phyloP scores from a whole-genome alignment of 1,284 basidiomycete species.

The Paramarasmius palmivorus region DNA sequence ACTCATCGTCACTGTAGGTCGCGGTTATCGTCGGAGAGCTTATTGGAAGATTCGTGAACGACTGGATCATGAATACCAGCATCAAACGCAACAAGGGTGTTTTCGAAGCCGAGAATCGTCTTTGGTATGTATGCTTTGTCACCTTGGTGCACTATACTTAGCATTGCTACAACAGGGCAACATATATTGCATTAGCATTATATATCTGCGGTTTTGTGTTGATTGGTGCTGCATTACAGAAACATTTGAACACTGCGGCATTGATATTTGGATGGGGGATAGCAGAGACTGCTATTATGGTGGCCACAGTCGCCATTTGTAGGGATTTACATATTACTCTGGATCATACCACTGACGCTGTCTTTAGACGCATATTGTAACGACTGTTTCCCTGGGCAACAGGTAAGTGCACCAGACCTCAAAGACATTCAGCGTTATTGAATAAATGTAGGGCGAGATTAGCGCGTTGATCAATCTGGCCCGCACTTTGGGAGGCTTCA shows the following conservation, averaged over 20 bases:
- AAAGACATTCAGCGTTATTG: background rate
- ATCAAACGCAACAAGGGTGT: constrained; percentile 65
- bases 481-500: constrained; percentile 55
- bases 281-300: constrained; percentile 59
- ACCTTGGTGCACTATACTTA: background rate
- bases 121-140: constrained; percentile 50
- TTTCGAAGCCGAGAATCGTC: constrained; percentile 69
- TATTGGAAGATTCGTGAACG: constrained; percentile 65
- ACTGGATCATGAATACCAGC: constrained; percentile 60
- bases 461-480: constrained; percentile 57
- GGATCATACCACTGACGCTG: background rate
- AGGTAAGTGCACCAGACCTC: constrained; percentile 28
- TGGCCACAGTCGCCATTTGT: constrained; percentile 67
- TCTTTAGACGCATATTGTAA: constrained; percentile 50
- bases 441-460: constrained; percentile 50
- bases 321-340: constrained; percentile 22
- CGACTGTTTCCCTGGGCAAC: constrained; percentile 51
- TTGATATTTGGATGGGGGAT: constrained; percentile 72
- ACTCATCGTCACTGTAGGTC: constrained; percentile 36
- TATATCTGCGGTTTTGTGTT: constrained; percentile 66
- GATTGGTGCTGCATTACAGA: constrained; percentile 59
- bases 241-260: constrained; percentile 54
- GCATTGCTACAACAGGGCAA: constrained; percentile 43
- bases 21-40: constrained; percentile 72
- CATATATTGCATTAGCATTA: constrained; percentile 61